Conservation (phyloP, 176 grass and related monocot species). For the Leersia perrieri region DNA sequence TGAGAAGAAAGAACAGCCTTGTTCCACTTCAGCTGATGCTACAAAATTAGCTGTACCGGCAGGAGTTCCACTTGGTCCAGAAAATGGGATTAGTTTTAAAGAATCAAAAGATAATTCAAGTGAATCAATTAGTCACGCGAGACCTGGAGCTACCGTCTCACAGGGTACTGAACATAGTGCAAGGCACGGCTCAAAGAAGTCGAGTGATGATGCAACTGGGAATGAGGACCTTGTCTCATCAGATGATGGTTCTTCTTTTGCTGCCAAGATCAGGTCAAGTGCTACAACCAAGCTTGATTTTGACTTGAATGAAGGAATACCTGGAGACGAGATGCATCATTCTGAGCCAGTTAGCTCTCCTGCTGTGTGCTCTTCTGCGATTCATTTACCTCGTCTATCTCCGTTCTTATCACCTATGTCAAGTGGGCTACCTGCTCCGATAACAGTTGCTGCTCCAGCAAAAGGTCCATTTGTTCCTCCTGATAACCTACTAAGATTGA, state of each 20-base stretch:
- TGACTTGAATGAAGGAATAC: slow-evolving; percentile 81
- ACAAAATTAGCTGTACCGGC: slow-evolving; percentile 19
- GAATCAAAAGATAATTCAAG: slow-evolving; percentile 38
- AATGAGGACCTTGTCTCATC: slow-evolving; percentile 43
- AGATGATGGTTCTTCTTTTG: slow-evolving; percentile 49
- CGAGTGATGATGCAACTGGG: slow-evolving; percentile 15
- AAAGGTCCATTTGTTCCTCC: slow-evolving; percentile 75
- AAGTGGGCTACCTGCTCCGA: slow-evolving; percentile 43
- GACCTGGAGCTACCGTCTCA: background rate
- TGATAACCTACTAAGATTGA: slow-evolving; percentile 59
- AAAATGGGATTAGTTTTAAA: slow-evolving; percentile 31
- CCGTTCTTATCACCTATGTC: slow-evolving; percentile 42
- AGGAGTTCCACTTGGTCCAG: slow-evolving; percentile 19
- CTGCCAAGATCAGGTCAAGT: slow-evolving; percentile 37
- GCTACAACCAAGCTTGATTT: slow-evolving; percentile 63
- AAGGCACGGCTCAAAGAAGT: slow-evolving; percentile 39
- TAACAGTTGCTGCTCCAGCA: slow-evolving; percentile 68
- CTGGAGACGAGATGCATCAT: slow-evolving; percentile 51
- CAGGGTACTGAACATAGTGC: slow-evolving; percentile 28
- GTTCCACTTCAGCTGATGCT: slow-evolving; percentile 12
- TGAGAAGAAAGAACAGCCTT: slow-evolving; percentile 34
- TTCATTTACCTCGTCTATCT: slow-evolving; percentile 31
- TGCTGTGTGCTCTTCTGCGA: slow-evolving; percentile 27
- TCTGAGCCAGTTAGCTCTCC: slow-evolving; percentile 47
- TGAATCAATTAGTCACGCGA: slow-evolving; percentile 44